Base-by-base conservation (phyloP, 306 rosid species). In the Urtica urens region DNA sequence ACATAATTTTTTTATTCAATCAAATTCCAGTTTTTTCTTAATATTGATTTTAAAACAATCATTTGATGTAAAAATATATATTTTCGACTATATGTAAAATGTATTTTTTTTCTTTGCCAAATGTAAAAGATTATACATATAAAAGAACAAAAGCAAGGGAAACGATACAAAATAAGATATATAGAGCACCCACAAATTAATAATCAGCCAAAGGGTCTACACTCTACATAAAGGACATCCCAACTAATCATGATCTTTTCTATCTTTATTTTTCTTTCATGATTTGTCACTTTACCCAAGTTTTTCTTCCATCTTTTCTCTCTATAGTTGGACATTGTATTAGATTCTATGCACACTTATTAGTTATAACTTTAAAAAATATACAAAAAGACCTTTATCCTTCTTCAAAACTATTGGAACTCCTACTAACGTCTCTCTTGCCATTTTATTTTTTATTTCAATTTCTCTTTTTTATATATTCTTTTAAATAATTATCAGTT, bases 141-240 rank as follows among this genome's bases (percentile, higher is more conserved):
- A n/a, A n/a, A n/a, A n/a, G n/a, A n/a, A n/a, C n/a, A n/a, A n/a
- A n/a, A n/a, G n/a, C n/a, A 29, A 27, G 33, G 23, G 55, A 17
- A 30, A 55, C 38, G 25, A 34, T 50, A 35, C 28, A 42, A 49
- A 28, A 45, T 28, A 60, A 41, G 66, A 51, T 60, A 63, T 80
- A 59, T 73, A 63, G 48, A 55, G 75, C 85, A 74, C 69, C 72
- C 39, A 68, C 49, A 57, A 57, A 53, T 46, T 39, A 59, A 49
- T 65, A 78, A 73, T 27, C 55, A 62, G 47, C 80, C 60, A 61
- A 69, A 78, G 68, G 71, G 67, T 76, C 66, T 66, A 74, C 56
- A 68, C 68, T 55, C 81, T 62, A 60, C 60, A 35, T 4, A 35
- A 74, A 60, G 63, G 44, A 51, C 77, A 57, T 10, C 69, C 58